Conservation (phyloP, 108 stramenopile genomes). For the Epithemia pelagica region DNA sequence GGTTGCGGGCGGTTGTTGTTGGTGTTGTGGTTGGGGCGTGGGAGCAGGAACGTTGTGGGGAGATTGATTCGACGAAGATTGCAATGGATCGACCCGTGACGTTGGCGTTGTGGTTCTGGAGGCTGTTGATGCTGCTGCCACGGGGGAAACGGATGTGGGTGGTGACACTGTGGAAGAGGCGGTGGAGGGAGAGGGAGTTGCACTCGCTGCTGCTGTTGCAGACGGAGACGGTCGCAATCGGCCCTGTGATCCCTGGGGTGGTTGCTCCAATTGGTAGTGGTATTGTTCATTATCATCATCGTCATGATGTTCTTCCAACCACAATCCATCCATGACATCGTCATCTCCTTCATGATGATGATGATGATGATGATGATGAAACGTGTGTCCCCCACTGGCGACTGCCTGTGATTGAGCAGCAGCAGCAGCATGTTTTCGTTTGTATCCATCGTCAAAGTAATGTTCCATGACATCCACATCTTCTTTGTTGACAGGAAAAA, state of each 20-base stretch:
- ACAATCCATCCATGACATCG: background rate
- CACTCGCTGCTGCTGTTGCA: background rate
- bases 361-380: background rate
- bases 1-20: background rate
- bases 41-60: background rate
- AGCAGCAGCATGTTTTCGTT: background rate
- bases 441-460: slow-evolving; percentile 36
- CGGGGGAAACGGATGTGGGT: no score
- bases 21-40: background rate
- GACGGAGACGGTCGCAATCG: background rate
- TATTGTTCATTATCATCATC: background rate
- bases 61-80: no score
- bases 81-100: background rate
- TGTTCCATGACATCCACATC: slow-evolving; percentile 70
- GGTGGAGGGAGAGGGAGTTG: background rate
- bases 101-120: no score
- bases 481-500: slow-evolving; percentile 73
- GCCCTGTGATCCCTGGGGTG: background rate
- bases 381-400: slow-evolving; percentile 17
- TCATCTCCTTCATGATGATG: background rate
- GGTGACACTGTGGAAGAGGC: no score
- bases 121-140: no score
- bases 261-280: background rate
- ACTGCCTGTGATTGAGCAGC: no score
- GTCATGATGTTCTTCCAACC: background rate